Base-by-base conservation (phyloP, 805 yeast species). In the Dipodascus albidus region DNA sequence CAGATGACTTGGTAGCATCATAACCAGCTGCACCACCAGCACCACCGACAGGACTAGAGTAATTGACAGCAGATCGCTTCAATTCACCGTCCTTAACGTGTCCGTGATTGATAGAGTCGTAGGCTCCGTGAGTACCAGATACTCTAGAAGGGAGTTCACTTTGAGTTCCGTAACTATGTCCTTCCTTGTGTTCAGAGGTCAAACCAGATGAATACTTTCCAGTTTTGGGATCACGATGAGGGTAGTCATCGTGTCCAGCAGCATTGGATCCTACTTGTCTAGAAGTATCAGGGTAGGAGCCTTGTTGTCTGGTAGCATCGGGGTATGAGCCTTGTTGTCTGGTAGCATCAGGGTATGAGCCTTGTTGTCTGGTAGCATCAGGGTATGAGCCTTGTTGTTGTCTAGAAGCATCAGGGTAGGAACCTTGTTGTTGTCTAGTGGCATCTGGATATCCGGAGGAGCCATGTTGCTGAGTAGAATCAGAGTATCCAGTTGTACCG, bases 11-110 rank as follows among this genome's bases (percentile, higher is more conserved):
- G 20, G 4, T 38, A 19, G 44, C 44, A 38, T 19, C 44, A 38
- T 38, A 38, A 38, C 44, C 44, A 38, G 44, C 44, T 11, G 44
- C 44, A 38, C 20, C 44, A 19, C 38, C 38, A 31, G 38, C 38
- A 31, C 14, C 38, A 31, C 14, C 38, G 9, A 9, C 38, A 31
- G 38, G 38, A 31, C 14, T 15, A 31, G 38, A 9, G n/a, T 38
- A 38, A 14, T 38, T 17, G 17, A 38, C 44, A n/a, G 20, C 44
- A n/a, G 44, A 38, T 11, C 44, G 44, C 3, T 4, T 4, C 17
- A 38, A 17, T 14, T 38, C 20, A 6, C 44, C 15, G 20, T 38
- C 44, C 6, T 38, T 19, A 14, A 38, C 17, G 6, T 38, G 17
- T 11, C 20, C 44, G 4, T 14, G 20, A 38, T 19, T 19, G 6